phyloP scores from a whole-genome alignment of 2,329 filamentous ascomycete species.

The Hymenotorrendiella dingleyae region DNA sequence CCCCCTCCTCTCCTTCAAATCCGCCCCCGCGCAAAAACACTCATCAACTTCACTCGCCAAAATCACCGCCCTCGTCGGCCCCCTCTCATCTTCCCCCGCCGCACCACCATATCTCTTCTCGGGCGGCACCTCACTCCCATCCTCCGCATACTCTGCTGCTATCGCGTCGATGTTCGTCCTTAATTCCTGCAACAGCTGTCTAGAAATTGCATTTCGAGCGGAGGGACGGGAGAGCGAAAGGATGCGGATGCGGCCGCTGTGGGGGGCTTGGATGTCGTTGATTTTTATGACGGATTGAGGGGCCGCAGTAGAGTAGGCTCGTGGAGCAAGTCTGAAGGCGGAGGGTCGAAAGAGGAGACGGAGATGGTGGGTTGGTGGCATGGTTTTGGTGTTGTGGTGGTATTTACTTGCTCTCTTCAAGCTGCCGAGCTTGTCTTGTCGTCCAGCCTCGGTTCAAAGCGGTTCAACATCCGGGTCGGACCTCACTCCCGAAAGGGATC shows the following conservation, averaged over 20 bases:
- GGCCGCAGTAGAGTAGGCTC: slow-evolving; percentile 11
- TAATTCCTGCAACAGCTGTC: slow-evolving; percentile 66
- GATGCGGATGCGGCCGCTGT: slow-evolving; percentile 71
- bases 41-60: slow-evolving; percentile 79
- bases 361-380: not conserved
- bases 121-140: slow-evolving; percentile 45
- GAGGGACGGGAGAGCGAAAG: slow-evolving; percentile 80
- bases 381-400: not conserved
- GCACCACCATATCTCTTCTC: slow-evolving; percentile 39
- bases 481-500: not conserved
- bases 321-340: slow-evolving; percentile 2
- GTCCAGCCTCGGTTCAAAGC: not conserved
- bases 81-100: slow-evolving; percentile 39
- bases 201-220: slow-evolving; percentile 87
- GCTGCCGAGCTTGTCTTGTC: not conserved
- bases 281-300: slow-evolving; percentile 12
- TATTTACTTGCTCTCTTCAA: not conserved
- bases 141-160: slow-evolving; percentile 52
- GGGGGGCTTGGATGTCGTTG: slow-evolving; percentile 15
- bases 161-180: slow-evolving; percentile 67
- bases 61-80: slow-evolving; percentile 72
- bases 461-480: not conserved
- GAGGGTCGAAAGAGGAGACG: not conserved
- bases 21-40: slow-evolving; percentile 90
- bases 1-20: slow-evolving; percentile 78